Evolutionary conservation across 108 stramenopile species (phyloP).

Genomic region (Cyclotella cryptica): DNA sequence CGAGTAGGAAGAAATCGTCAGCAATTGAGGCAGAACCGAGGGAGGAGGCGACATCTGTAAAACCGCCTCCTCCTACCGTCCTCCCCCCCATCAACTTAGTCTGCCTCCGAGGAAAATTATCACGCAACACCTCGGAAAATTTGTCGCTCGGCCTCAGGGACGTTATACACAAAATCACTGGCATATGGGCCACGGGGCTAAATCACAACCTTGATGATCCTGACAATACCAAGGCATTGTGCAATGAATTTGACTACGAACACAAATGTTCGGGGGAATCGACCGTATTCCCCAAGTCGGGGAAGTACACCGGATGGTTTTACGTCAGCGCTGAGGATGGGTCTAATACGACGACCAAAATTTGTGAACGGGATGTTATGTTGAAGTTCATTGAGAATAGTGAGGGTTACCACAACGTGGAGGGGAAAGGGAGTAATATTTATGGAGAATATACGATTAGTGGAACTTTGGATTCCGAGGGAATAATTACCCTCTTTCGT

Average conservation of each 20-base stretch:
- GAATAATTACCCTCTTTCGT: too few relatives aligned
- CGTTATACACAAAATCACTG: conserved; percentile 73
- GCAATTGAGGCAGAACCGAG: too few relatives aligned
- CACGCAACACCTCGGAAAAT: too few relatives aligned
- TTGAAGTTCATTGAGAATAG: conserved; percentile 81
- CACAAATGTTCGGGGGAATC: conserved; percentile 68
- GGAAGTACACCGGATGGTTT: conserved; percentile 86
- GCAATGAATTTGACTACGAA: conserved; percentile 86
- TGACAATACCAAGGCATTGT: conserved; percentile 58
- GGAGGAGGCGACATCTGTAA: too few relatives aligned
- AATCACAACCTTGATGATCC: conserved; percentile 63
- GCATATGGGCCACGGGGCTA: conserved; percentile 81
- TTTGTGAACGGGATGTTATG: conserved; percentile 78
- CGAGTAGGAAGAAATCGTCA: not conserved
- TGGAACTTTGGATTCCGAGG: conserved; percentile 72
- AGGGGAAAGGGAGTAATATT: too few relatives aligned
- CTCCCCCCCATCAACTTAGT: conserved; percentile 70
- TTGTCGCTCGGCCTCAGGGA: too few relatives aligned
- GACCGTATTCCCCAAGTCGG: conserved; percentile 73
- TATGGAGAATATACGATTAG: conserved; percentile 89
- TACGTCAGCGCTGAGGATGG: too few relatives aligned
- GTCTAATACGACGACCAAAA: conserved; percentile 43
- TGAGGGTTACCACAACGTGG: conserved; percentile 75
- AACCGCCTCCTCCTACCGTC: too few relatives aligned
- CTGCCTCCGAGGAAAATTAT: conserved; percentile 81